Base-by-base conservation (phyloP, 108 stramenopile species). In the Nitzschia sp. region DNA sequence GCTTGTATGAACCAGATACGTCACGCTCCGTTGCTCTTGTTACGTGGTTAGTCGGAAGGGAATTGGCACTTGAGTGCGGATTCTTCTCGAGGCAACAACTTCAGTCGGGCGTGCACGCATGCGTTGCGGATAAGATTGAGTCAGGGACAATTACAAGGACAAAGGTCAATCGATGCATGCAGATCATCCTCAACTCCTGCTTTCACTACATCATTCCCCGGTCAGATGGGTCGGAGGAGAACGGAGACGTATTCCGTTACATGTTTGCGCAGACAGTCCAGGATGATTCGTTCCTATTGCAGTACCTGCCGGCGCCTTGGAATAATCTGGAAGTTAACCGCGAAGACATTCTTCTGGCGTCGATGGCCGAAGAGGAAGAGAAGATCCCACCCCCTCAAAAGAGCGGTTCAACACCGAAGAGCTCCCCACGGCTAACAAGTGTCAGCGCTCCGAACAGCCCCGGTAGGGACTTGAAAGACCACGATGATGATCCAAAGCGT, bases 151-250 rank as follows among this genome's bases (percentile, higher is more conserved):
- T 95, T 67, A 95, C 94, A 19, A 68, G 94, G 31, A 95, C 94
- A 25, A 95, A 92, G 49, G 94, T 95, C 15, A 95, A 95, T 66
- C 77, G 94, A 21, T 95, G 94, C 78, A 95, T 95, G 93, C 94
- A 95, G 66, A 90, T 95, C 33, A 95, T 95, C 38, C 78, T 95
- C 60, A 95, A 95, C 77, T 86, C 84, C 24, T 95, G 94, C 72
- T 95, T 95, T 66, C 94, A 95, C 66, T 95, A 95, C 77, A 92
- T 95, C 26, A 95, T 95, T 28, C 94, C 90, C 1, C 67, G 86
- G 33, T 79, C 88, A 25, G 94, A 92, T 78, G 94, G 94, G 1
- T 81, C 81, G 3, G 89, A 92, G 66, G 94, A 92, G 63, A 88
- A 82, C n/a, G 89, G 91, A 18, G 84, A 81, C 31, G 59, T 74